Evolutionary conservation across 345 rosid species (phyloP), one percentile per base, ranked within the genome.

Genomic region (Arabis hirsuta): DNA sequence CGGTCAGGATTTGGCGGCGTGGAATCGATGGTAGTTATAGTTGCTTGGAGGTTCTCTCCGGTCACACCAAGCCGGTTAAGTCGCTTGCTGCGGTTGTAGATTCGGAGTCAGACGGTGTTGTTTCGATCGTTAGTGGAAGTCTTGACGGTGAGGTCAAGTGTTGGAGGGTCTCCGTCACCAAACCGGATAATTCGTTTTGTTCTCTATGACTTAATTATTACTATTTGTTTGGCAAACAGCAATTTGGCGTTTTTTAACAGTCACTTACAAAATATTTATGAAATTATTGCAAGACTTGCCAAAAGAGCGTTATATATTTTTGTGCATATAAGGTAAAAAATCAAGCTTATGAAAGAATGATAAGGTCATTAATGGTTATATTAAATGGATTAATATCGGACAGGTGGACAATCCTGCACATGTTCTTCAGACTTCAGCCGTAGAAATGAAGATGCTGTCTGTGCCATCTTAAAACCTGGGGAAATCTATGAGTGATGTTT

Each of bases 1-100:
- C 95, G 73, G 89, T 88, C 36, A 84, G 96, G 80, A 79, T 94
- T 16, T 94, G 98, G 98, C 80, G 80, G 32, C 84, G 85, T 3
- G 95, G 88, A 26, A 14, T 11, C 1, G 95, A 84, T 19, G 83
- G 82, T 41, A 79, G 74, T 57, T 94, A 77, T 52, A 65, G 79
- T 22, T 91, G 98, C 57, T 76, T 91, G 84, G 84, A 91, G 20
- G 83, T 89, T 19, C 59, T 93, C 48, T 80, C 82, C 24, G 97
- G 98, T 34, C 98, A 90, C 45, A 20, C 45, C 38, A 85, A 85
- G 47, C 94, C 97, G 34, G 96, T 93, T 73, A 93, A 86, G 87
- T 82, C 94, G 52, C 67, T 93, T 71, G 83, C 84, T 16, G 98
- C 88, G 16, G 82, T 75, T 55, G 67, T 16, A 27, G 86, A 80